Conservation (phyloP, 2,329 filamentous ascomycete genomes). For the Orbilia oligospora region DNA sequence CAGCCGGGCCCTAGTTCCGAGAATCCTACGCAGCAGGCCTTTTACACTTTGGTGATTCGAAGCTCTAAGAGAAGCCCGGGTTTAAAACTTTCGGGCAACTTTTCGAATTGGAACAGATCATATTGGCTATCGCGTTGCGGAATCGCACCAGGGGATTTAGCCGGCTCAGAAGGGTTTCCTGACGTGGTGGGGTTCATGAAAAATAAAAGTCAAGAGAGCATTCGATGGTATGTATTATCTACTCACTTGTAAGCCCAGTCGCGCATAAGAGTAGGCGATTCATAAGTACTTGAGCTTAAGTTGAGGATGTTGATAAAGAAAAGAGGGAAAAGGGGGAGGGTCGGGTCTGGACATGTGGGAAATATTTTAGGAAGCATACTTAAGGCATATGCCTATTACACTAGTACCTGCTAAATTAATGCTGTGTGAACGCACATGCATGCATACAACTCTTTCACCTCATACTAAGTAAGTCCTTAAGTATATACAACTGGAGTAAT, state of each 20-base stretch:
- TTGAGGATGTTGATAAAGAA: too few species aligned
- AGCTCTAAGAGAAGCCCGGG: neutral
- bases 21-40: slow-evolving; percentile 36
- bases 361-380: too few species aligned
- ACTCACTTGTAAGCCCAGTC: too few species aligned
- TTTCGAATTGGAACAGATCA: slow-evolving; percentile 20
- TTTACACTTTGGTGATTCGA: slow-evolving; percentile 4
- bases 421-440: slow-evolving; percentile 28
- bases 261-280: too few species aligned
- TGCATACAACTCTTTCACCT: too few species aligned
- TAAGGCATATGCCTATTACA: too few species aligned
- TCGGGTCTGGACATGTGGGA: too few species aligned
- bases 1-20: neutral
- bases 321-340: too few species aligned
- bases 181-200: slow-evolving; percentile 20
- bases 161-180: slow-evolving; percentile 51
- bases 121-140: slow-evolving; percentile 38
- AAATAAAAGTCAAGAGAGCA: neutral
- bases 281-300: too few species aligned
- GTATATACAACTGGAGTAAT: too few species aligned
- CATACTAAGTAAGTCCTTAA: too few species aligned
- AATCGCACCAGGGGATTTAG: slow-evolving; percentile 40
- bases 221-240: neutral
- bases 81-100: too few species aligned
- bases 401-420: slow-evolving; percentile 38